Base-by-base conservation (phyloP, 2,329 filamentous ascomycete species). In the Aureobasidium sp. region DNA sequence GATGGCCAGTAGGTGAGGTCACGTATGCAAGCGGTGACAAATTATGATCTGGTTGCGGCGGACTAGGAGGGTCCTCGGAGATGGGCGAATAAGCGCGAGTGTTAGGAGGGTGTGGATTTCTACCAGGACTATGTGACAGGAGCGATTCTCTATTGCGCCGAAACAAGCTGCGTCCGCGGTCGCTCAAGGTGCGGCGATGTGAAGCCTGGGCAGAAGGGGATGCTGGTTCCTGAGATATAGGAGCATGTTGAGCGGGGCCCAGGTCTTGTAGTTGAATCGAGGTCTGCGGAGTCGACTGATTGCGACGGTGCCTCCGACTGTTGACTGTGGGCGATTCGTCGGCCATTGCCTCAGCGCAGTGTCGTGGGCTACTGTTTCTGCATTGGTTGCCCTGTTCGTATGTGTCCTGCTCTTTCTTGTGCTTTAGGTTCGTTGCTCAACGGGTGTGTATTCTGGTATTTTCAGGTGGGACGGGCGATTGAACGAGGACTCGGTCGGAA, bases 261-360 rank as follows among this genome's bases (percentile, higher is more conserved):
- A 80, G 74, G 67, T 78, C 83, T 73, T 86, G 86, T 63, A 93
- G 78, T 64, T 88, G 88, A 76, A 94, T 92, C 65, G 87, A 48
- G 3, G 41, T 87, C 69, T 83, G 82, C 64, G 79, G 77, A 63
- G 76, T 75, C 32, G 81, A 78, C 65, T 76, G 75, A 66, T 78
- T 76, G 65, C 78, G 74, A 63, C 78, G 74, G 68, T 78, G 75
- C 63, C 46, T 12, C 34, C 57, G 44, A 41, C 56, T 59, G 56
- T 60, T 60, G 42, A 47, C 23, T 15, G 57, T 51, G 36, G 57
- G 57, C 57, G 72, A 71, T 56, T 77, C 74, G 67, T 78, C 77
- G 46, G 58, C 47, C 58, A 61, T 61, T 44, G 47, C 47, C 47
- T 52, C 47, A 61, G 48, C 48, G 48, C 58, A 46, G 20, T 13